Percentiles rank a stretch among this genome's conserved stretches.
Conservation (phyloP, 805 yeast genomes). For the Candida anglica region DNA sequence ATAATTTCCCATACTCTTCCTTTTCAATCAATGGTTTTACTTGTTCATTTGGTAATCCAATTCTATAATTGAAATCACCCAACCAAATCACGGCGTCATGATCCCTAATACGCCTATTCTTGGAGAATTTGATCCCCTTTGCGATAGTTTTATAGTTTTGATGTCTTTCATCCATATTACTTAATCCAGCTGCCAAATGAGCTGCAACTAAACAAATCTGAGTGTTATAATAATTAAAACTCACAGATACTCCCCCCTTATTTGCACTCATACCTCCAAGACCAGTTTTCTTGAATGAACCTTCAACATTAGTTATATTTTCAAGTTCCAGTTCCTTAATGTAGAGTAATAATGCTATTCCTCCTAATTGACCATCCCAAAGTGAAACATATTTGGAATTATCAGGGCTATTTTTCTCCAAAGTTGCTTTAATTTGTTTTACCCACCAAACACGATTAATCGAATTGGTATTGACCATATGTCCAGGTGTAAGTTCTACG, state of each 20-base stretch:
- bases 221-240: constrained; percentile 62
- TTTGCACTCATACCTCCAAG: constrained; percentile 85
- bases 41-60: constrained; percentile 64
- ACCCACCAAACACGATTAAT: constrained; percentile 64
- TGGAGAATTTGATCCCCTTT: constrained; percentile 63
- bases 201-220: constrained; percentile 76
- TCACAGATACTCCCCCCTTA: constrained; percentile 76
- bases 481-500: constrained; percentile 77
- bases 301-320: constrained; percentile 58
- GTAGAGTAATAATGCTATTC: constrained; percentile 69
- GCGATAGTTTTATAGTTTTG: constrained; percentile 79
- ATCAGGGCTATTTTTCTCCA: constrained; percentile 30
- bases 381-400: constrained; percentile 50
- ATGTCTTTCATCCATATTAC: constrained; percentile 77
- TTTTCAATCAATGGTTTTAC: constrained; percentile 52
- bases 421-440: constrained; percentile 47
- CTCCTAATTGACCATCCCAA: constrained; percentile 83
- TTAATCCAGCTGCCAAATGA: constrained; percentile 92
- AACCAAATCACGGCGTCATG: constrained; percentile 87
- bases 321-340: constrained; percentile 50
- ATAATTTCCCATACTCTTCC: constrained; percentile 47
- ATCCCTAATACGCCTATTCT: constrained; percentile 46
- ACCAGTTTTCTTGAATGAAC: constrained; percentile 84
- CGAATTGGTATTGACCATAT: constrained; percentile 76
- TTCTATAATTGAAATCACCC: constrained; percentile 91